Evolutionary conservation across 768 basidiomycete species (phyloP).

Genomic region (Royoungia palumana): DNA sequence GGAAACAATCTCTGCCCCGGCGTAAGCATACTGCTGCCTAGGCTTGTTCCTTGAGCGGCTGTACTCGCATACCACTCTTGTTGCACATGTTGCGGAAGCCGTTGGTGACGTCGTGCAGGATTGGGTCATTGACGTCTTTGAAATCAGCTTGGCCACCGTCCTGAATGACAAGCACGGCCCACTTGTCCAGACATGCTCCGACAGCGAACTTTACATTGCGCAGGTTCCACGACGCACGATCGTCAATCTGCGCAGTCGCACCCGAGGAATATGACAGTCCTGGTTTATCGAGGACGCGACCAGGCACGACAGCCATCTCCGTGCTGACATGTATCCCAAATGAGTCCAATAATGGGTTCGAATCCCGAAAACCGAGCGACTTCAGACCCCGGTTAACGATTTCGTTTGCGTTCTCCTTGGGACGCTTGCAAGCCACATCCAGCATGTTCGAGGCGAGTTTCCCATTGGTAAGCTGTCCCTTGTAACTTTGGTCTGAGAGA

Average conservation of each 20-base stretch:
- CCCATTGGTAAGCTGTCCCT: slow-evolving; percentile 45
- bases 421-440: slow-evolving; percentile 42
- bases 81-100: slow-evolving; percentile 63
- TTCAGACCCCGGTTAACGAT: slow-evolving; percentile 42
- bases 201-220: slow-evolving; percentile 52
- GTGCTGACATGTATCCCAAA: slow-evolving; percentile 45
- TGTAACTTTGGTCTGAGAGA: slow-evolving; percentile 37
- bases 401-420: slow-evolving; percentile 42
- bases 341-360: slow-evolving; percentile 31
- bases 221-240: slow-evolving; percentile 50
- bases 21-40: slow-evolving; percentile 39
- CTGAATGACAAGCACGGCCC: slow-evolving; percentile 66
- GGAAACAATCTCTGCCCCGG: slow-evolving; percentile 45
- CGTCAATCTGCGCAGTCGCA: slow-evolving; percentile 30
- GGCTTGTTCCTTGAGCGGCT: slow-evolving; percentile 22
- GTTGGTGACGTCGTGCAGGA: slow-evolving; percentile 37
- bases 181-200: slow-evolving; percentile 53
- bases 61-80: slow-evolving; percentile 59
- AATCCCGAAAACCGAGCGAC: slow-evolving; percentile 39
- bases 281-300: slow-evolving; percentile 47
- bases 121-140: slow-evolving; percentile 43
- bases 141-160: slow-evolving; percentile 60
- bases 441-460: slow-evolving; percentile 50
- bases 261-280: slow-evolving; percentile 38
- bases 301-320: slow-evolving; percentile 54